Base-by-base conservation (phyloP, 495 filamentous ascomycete genomes). In the Elaphomyces granulatus region DNA sequence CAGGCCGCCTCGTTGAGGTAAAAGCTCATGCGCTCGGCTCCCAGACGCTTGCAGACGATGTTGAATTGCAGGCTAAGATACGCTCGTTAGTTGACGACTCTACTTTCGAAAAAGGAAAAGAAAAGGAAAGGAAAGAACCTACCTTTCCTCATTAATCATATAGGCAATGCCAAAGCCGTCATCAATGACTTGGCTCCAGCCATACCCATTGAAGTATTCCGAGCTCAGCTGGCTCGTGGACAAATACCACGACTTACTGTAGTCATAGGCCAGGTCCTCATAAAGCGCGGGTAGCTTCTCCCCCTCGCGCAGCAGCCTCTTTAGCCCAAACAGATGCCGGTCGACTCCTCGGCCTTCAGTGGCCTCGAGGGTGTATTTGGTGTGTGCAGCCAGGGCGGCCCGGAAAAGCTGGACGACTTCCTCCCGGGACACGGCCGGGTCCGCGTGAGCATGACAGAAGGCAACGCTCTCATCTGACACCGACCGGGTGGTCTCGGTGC, bases 121-220 rank as follows among this genome's bases (percentile, higher is more conserved):
- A 20, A 2, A 12, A 28, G 23, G 32, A 16, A 10, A 26, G 10
- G 37, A 18, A 34, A 20, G 21, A 15, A n/a, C 56, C 35, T 46
- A 74, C 71, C 66, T 79, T 60, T 92, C 93, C 72, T 99, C 90
- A 54, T 99, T 99, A 52, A 99, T 95, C 92, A 99, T 99, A 52
- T 99, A 99, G 9, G 92, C 92, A 59, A 99, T 93, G 15, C 92
- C 90, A 58, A 84, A 99, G 12, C 90, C 90, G 28, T 79, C 83
- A 55, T 96, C 88, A 42, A 96, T 81, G 15, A 99, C 92, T 72
- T 99, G 88, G 54, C 84, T 92, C 92, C 92, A 99, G 20, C 92
- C 92, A 66, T 99, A 99, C 12, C 92, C 92, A 56, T 99, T 96
- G 69, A 96, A 99, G 68, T 77, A 93, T 71, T 99, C 92, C 19